A percentile compares a stretch with the other conserved stretches of the same genome.
phyloP scores from a whole-genome alignment of 306 rosid genomes.

The Canavalia gladiata region DNA sequence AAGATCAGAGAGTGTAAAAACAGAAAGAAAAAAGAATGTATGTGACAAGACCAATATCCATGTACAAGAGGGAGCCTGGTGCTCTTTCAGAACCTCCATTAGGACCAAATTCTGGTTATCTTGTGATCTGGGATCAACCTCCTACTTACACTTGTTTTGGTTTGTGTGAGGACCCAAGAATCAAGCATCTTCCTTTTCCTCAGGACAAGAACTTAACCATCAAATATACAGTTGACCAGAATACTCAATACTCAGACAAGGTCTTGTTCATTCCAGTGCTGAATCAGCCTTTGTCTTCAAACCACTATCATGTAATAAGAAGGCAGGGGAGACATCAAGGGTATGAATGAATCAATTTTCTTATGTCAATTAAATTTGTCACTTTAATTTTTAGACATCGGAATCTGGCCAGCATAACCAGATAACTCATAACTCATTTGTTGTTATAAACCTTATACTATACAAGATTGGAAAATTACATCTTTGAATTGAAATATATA shows the following conservation, averaged over 20 bases:
- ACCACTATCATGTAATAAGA: slow-evolving; percentile 59
- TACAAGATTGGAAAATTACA: too few relatives aligned
- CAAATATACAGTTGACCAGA: slow-evolving; percentile 3
- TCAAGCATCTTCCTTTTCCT: slow-evolving; percentile 54
- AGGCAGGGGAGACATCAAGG: slow-evolving; percentile 54
- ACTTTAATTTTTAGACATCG: not conserved
- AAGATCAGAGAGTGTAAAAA: not conserved
- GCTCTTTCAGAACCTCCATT: slow-evolving; percentile 43
- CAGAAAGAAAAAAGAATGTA: slow-evolving; percentile 32
- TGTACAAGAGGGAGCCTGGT: slow-evolving; percentile 34
- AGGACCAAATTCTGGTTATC: slow-evolving; percentile 54
- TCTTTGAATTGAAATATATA: too few relatives aligned
- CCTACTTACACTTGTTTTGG: slow-evolving; percentile 44
- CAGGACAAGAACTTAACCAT: slow-evolving; percentile 50
- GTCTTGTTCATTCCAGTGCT: slow-evolving; percentile 72
- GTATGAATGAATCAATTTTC: slow-evolving; percentile 24
- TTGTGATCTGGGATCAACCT: slow-evolving; percentile 49
- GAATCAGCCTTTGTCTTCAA: slow-evolving; percentile 61
- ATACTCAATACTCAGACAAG: not conserved
- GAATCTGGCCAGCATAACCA: too few relatives aligned
- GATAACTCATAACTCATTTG: too few relatives aligned
- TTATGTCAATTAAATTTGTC: not conserved
- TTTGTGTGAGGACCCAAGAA: not conserved
- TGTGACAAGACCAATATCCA: slow-evolving; percentile 49
- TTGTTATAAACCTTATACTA: too few relatives aligned